Evolutionary conservation across 108 stramenopile genomes (phyloP).

Genomic region (Mayamaea pseudoterrestris): DNA sequence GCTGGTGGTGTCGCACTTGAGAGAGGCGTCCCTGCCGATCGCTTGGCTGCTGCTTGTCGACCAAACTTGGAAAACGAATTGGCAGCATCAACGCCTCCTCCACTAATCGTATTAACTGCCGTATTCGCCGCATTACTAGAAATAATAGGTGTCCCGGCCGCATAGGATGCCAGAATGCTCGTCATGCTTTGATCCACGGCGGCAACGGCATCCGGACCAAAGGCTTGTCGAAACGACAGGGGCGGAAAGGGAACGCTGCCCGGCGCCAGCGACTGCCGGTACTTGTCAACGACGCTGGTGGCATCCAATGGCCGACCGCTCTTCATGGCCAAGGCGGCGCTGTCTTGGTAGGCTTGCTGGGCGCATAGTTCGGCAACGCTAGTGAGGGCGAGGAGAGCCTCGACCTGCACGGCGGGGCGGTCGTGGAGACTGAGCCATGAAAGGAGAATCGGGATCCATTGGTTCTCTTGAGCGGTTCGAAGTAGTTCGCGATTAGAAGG

Average conservation of each 20-base stretch:
- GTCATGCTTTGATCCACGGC: constrained; percentile 46
- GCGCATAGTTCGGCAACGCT: constrained; percentile 51
- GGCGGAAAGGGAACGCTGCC: constrained; percentile 46
- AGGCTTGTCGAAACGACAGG: constrained; percentile 34
- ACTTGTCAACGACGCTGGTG: constrained; percentile 9
- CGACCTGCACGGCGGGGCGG: constrained; percentile 65
- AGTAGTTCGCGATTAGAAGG: constrained; percentile 46
- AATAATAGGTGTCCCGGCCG: neutral
- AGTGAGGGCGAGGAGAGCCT: constrained; percentile 44
- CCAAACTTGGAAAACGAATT: constrained; percentile 12
- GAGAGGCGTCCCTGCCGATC: too few relatives aligned
- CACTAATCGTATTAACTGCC: neutral
- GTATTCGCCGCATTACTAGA: neutral
- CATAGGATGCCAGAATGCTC: constrained; percentile 16
- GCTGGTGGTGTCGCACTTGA: constrained; percentile 35
- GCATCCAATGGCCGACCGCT: constrained; percentile 9
- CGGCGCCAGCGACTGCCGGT: constrained; percentile 14
- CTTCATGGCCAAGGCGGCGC: constrained; percentile 24
- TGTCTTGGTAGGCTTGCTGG: constrained; percentile 35
- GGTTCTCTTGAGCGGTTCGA: constrained; percentile 42
- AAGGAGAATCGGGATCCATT: constrained; percentile 71
- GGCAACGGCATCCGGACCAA: constrained; percentile 40
- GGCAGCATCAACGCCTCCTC: constrained; percentile 9
- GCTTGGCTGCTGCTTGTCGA: constrained; percentile 4
- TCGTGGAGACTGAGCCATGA: constrained; percentile 63